Conservation (phyloP, 2,329 filamentous ascomycete species). For the Apiospora pterosperma region DNA sequence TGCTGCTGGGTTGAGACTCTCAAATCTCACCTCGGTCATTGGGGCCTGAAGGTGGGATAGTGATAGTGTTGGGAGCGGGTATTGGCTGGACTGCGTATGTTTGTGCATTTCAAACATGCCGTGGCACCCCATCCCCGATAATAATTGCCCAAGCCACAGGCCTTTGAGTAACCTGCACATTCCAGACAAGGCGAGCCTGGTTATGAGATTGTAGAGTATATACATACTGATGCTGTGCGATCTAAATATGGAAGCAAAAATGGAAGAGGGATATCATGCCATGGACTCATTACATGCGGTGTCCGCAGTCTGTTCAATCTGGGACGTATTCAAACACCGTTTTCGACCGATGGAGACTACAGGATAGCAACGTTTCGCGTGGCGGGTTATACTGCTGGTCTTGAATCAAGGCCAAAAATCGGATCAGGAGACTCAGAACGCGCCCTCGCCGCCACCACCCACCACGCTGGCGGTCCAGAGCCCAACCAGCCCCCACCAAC, state of each 20-base stretch:
- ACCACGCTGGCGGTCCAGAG: constrained; percentile 69
- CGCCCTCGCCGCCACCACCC: constrained; percentile 57
- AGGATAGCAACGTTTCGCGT: background rate
- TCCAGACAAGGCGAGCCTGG: background rate
- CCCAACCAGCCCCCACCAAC: constrained; percentile 73
- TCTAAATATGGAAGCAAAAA: background rate
- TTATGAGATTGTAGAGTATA: background rate
- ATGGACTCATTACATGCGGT: background rate
- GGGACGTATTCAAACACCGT: background rate
- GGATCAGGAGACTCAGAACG: constrained; percentile 40
- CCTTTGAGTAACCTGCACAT: background rate
- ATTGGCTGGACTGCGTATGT: too few relatives aligned
- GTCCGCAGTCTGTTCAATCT: background rate
- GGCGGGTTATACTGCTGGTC: background rate
- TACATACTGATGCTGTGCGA: background rate
- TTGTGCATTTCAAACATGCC: too few relatives aligned
- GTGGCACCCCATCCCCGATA: too few relatives aligned
- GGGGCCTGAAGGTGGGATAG: too few relatives aligned
- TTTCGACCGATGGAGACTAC: background rate
- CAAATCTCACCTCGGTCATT: too few relatives aligned
- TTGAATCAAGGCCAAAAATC: background rate
- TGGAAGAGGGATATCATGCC: constrained; percentile 5
- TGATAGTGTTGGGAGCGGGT: too few relatives aligned
- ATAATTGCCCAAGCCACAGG: background rate
- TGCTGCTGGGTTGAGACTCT: too few relatives aligned